These are phyloP conservation scores for Acmispon strigosus DNA, from an alignment of 306 rosid species.

Conservation along the genomic window DNA sequence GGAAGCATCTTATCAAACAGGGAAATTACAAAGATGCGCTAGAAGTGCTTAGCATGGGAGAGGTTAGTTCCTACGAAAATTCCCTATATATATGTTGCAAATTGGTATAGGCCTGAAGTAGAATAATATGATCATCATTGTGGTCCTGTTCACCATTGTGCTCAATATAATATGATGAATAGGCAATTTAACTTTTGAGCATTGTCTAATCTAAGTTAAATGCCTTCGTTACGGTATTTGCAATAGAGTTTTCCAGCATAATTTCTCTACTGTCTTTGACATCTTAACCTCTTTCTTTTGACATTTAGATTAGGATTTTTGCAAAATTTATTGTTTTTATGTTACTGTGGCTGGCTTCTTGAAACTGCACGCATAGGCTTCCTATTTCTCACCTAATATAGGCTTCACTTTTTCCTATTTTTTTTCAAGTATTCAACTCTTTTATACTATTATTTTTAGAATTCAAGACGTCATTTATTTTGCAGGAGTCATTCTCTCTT, in stretches of 20 bases:
- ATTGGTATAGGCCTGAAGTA: not conserved
- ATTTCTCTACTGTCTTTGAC: not conserved
- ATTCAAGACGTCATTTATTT: slow-evolving; percentile 5
- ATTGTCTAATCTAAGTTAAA: not conserved
- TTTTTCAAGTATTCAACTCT: not conserved
- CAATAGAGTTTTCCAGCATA: not conserved
- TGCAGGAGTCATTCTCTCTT: slow-evolving; percentile 83
- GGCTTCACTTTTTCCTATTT: not conserved
- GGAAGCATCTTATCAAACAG: slow-evolving; percentile 51
- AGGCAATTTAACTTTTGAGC: not conserved
- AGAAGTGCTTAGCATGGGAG: slow-evolving; percentile 84
- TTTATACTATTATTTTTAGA: not conserved
- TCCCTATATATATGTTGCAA: not conserved
- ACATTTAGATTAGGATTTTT: not conserved
- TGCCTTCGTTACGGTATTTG: not conserved
- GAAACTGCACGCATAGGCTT: not conserved
- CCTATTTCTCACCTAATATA: not conserved
- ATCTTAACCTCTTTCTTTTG: not conserved
- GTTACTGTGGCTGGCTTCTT: not conserved
- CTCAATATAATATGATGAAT: not conserved
- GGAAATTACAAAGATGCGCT: slow-evolving; percentile 72
- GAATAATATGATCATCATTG: not conserved
- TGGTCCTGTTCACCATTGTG: not conserved
- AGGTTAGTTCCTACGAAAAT: slow-evolving; percentile 41
- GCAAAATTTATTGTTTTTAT: not conserved